Conservation (phyloP, 169 alveolate species). For the Eimeria sp. region DNA sequence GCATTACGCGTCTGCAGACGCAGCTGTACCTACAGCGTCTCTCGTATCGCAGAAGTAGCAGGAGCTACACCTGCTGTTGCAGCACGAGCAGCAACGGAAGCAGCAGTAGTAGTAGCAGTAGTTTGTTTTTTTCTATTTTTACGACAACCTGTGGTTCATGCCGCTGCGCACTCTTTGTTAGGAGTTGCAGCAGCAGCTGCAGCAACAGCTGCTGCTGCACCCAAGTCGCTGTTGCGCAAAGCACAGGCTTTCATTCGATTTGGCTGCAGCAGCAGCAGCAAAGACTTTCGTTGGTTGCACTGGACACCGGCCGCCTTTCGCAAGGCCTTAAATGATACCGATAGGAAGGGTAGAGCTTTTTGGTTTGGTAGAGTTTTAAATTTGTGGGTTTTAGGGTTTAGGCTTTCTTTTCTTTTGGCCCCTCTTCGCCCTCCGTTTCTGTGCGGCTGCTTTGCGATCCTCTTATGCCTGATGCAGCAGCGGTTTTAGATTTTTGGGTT, state of each 20-base stretch:
- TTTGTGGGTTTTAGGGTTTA: neutral
- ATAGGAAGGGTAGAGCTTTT: too few species aligned
- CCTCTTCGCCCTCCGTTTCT: constrained; percentile 2
- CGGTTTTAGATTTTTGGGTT: neutral
- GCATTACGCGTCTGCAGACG: too few species aligned
- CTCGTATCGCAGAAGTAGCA: too few species aligned
- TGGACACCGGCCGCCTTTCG: too few species aligned
- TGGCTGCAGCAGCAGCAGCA: neutral
- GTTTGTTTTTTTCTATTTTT: neutral
- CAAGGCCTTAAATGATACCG: too few species aligned
- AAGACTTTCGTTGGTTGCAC: neutral
- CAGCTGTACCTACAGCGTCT: too few species aligned
- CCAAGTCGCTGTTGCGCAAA: neutral
- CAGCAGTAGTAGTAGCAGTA: constrained; percentile 16
- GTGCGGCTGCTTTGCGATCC: constrained; percentile 52
- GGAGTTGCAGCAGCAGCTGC: neutral
- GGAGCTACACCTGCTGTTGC: too few species aligned
- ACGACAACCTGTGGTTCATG: neutral
- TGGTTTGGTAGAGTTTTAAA: too few species aligned
- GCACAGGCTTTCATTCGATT: neutral
- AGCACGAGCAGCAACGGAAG: neutral
- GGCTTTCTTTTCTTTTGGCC: constrained; percentile 2
- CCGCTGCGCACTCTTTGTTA: neutral
- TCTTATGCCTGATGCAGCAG: constrained; percentile 38
- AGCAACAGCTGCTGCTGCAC: neutral